Evolutionary conservation across 2,329 filamentous ascomycete genomes (phyloP), one percentile per base, ranked within the genome.

Genomic region (Furcasterigmium furcatum): DNA sequence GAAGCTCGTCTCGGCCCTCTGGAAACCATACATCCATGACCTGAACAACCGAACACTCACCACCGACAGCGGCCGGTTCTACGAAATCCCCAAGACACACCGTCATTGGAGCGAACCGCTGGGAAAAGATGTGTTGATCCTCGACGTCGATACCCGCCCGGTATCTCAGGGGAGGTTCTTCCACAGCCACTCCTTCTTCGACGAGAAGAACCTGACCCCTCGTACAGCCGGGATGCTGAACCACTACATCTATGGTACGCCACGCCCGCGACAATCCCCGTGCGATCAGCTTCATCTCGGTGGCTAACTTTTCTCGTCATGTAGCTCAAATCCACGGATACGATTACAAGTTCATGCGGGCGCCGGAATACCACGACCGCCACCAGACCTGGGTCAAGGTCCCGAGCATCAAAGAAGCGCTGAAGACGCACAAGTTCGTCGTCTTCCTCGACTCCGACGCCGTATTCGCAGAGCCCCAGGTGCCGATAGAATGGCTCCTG

Each of bases 401-500:
- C 0, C 62, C 66, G 9, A 59, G 63, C 10, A 56, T 73, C 21
- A 58, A 60, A 30, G 58, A 69, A 18, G 61, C 68, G 2, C 56
- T 73, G 22, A 56, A 60, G 20, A 49, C 60, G 1, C 68, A 75
- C 54, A 57, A 66, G 5, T 65, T 71, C 8, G 65, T 74, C 19
- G 57, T 75, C 38, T 68, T 70, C 38, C 53, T 74, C 43, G 72
- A 76, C 51, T 64, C 68, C 20, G 72, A 76, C 47, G 67, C 63
- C 16, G 61, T 66, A 7, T 62, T 74, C 43, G 57, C 62, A 1
- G 60, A 73, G 44, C 62, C 66, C 1, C 61, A 72, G 27, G 53
- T 76, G 1, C 71, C 72, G 3, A 47, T 74, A 14, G 72, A 76
- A 56, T 75, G 70, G 66, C 62, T 76, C 7, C 63, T 76, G 53